These are phyloP conservation scores for Excoecaria agallocha DNA, from an alignment of 345 rosid species.

Conservation along the genomic window DNA sequence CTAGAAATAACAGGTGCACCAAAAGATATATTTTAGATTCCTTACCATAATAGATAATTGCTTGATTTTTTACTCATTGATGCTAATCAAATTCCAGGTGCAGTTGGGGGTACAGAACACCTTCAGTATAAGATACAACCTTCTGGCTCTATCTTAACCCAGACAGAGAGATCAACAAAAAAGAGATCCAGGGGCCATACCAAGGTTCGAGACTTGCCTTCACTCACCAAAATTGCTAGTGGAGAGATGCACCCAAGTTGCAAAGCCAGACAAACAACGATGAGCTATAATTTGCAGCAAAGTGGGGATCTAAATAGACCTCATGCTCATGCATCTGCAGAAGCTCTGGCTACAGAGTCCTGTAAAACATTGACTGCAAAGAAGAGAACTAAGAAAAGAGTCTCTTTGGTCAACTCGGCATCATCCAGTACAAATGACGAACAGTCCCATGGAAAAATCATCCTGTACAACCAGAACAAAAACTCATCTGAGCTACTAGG, in stretches of 20 bases:
- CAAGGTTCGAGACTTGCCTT: slow-evolving; percentile 39
- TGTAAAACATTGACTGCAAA: slow-evolving; percentile 38
- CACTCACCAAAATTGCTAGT: slow-evolving; percentile 35
- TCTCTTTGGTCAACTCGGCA: slow-evolving; percentile 26
- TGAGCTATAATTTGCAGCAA: slow-evolving; percentile 21
- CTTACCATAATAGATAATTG: slow-evolving; percentile 18
- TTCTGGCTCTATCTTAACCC: slow-evolving; percentile 26
- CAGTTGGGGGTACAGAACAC: slow-evolving; percentile 21
- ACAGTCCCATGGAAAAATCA: slow-evolving; percentile 36
- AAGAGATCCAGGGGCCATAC: slow-evolving; percentile 56
- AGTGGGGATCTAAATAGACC: slow-evolving; percentile 19
- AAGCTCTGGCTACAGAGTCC: slow-evolving; percentile 36
- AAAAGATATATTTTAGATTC: slow-evolving; percentile 7
- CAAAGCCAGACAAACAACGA: slow-evolving; percentile 20
- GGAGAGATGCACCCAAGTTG: slow-evolving; percentile 20
- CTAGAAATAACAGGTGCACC: slow-evolving; percentile 19
- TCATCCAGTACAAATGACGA: slow-evolving; percentile 25
- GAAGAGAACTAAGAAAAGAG: slow-evolving; percentile 49
- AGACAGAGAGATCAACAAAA: slow-evolving; percentile 40
- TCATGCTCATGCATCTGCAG: slow-evolving; percentile 31
- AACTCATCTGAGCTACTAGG: slow-evolving; percentile 40
- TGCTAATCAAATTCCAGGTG: slow-evolving; percentile 23
- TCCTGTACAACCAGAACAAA: slow-evolving; percentile 25
- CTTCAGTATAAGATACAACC: slow-evolving; percentile 34
- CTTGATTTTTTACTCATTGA: slow-evolving; percentile 24